Percentiles rank a stretch among this genome's conserved stretches.
Conservation (phyloP, 1,284 basidiomycete species). For the Ustilago tritici region DNA sequence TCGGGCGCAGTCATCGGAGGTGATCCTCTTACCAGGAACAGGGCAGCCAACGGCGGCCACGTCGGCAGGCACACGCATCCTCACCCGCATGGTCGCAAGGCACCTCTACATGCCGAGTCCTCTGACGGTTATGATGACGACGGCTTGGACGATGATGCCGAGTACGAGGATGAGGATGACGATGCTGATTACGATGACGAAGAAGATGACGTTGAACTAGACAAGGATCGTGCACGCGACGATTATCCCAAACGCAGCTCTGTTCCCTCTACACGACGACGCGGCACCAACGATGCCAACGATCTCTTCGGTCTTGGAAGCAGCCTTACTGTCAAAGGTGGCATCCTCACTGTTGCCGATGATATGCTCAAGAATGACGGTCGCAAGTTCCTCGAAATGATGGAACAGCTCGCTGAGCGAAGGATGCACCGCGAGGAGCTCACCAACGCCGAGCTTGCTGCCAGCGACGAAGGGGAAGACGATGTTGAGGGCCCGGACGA, state of each 20-base stretch:
- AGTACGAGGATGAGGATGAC: slow-evolving; percentile 75
- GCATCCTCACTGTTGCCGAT: slow-evolving; percentile 98
- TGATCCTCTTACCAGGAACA: slow-evolving; percentile 70
- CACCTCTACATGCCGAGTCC: slow-evolving; percentile 44
- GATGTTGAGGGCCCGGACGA: slow-evolving; percentile 50
- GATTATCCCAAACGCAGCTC: slow-evolving; percentile 52
- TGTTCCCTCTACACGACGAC: slow-evolving; percentile 31
- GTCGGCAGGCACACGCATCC: slow-evolving; percentile 50
- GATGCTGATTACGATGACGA: slow-evolving; percentile 68
- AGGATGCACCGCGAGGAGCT: slow-evolving; percentile 89
- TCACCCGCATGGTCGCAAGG: slow-evolving; percentile 42
- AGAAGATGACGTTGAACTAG: slow-evolving; percentile 60
- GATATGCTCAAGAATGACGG: slow-evolving; percentile 98
- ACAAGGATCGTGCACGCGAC: slow-evolving; percentile 66
- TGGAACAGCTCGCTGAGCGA: slow-evolving; percentile 97
- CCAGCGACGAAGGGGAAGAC: slow-evolving; percentile 69
- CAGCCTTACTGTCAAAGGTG: slow-evolving; percentile 85
- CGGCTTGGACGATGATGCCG: slow-evolving; percentile 63
- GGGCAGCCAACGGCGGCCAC: slow-evolving; percentile 28
- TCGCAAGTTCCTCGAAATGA: slow-evolving; percentile 99
- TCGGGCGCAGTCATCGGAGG: slow-evolving; percentile 85
- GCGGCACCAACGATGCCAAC: slow-evolving; percentile 67
- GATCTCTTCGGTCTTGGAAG: slow-evolving; percentile 83
- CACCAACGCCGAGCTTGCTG: slow-evolving; percentile 71
- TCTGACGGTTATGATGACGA: slow-evolving; percentile 63